A percentile compares a stretch with the other conserved stretches of the same genome.
Conservation (phyloP, 208 protist species). For the Giardia duodenalis region DNA sequence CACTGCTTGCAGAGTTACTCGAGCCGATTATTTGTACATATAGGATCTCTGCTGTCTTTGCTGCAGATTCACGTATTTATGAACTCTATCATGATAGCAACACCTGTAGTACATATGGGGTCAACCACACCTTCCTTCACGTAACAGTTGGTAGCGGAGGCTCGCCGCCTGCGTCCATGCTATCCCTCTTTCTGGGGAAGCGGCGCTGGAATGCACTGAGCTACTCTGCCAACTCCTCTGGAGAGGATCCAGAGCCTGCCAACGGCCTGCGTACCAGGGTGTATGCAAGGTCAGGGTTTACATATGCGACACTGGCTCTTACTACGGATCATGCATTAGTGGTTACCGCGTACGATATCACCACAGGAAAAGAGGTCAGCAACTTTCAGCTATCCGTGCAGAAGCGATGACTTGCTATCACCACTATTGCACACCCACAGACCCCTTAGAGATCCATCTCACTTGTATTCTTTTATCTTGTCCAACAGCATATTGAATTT, state of each 20-base stretch:
- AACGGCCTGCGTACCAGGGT: not conserved
- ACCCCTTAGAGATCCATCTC: too few relatives aligned
- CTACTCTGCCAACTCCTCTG: not conserved
- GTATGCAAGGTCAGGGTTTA: not conserved
- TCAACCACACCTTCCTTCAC: not conserved
- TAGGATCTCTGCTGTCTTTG: not conserved
- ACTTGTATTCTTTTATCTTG: not conserved
- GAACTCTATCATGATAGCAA: not conserved
- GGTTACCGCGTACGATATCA: too few relatives aligned
- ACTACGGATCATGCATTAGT: not conserved
- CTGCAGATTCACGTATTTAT: not conserved
- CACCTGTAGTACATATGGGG: not conserved
- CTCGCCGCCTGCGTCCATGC: not conserved
- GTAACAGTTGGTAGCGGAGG: not conserved
- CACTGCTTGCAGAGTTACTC: not conserved
- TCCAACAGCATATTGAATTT: not conserved
- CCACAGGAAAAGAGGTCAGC: too few relatives aligned
- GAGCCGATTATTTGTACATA: not conserved
- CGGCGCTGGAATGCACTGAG: not conserved
- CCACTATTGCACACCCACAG: too few relatives aligned
- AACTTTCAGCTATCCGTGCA: too few relatives aligned
- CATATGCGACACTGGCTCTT: not conserved
- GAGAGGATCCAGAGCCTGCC: not conserved
- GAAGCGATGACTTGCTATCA: too few relatives aligned
- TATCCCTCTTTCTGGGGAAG: not conserved